phyloP scores from a whole-genome alignment of 345 rosid species.

The Passiflora organensis region DNA sequence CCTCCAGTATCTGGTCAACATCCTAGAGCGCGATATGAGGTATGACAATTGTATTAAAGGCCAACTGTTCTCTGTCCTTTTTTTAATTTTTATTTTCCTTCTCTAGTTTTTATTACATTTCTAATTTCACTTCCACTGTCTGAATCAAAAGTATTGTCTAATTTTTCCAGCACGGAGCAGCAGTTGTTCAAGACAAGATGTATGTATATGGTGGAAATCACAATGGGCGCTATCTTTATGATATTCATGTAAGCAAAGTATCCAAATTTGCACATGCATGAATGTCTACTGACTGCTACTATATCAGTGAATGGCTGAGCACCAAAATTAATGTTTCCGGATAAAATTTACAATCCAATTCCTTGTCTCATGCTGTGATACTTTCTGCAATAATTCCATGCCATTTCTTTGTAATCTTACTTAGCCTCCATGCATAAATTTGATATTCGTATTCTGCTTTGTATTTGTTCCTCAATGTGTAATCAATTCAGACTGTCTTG shows the following conservation, averaged over 20 bases:
- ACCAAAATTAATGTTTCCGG: not conserved
- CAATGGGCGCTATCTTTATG: slow-evolving; percentile 94
- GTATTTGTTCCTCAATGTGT: no score
- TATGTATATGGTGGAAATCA: slow-evolving; percentile 94
- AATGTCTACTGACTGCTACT: not conserved
- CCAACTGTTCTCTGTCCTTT: slow-evolving; percentile 2
- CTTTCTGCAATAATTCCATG: not conserved
- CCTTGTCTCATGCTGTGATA: not conserved
- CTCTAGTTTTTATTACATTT: slow-evolving; percentile 11
- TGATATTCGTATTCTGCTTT: no score
- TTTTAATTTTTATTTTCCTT: no score
- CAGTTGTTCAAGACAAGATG: slow-evolving; percentile 87
- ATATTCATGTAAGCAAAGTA: slow-evolving; percentile 70
- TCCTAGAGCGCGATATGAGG: slow-evolving; percentile 97
- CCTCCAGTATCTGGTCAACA: slow-evolving; percentile 74
- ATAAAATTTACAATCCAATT: not conserved
- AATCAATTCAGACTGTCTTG: no score
- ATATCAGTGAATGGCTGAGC: not conserved
- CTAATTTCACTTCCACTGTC: slow-evolving; percentile 14
- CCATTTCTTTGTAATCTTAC: not conserved
- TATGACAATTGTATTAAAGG: slow-evolving; percentile 25
- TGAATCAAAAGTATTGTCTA: not conserved
- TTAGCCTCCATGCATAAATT: not conserved
- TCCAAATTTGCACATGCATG: not conserved
- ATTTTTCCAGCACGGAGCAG: slow-evolving; percentile 79